Conservation (phyloP, 192 early-diverging fungal genomes). For the Chytriomyces confervae region DNA sequence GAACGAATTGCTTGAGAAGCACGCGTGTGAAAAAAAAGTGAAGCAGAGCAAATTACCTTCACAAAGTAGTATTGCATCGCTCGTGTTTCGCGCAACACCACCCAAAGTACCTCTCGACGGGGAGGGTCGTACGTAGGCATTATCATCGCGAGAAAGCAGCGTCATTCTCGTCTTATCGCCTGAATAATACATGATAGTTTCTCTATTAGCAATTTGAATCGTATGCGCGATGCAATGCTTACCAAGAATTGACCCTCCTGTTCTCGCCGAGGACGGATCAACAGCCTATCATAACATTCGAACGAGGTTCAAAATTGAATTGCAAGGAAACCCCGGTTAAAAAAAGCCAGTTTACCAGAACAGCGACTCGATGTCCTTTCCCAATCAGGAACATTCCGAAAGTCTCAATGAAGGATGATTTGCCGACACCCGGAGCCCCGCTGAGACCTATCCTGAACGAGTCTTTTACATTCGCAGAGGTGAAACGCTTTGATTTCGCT, state of each 20-base stretch:
- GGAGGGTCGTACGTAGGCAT: constrained; percentile 80
- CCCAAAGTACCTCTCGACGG: constrained; percentile 76
- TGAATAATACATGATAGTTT: background rate
- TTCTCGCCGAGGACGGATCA: constrained; percentile 79
- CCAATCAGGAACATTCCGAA: constrained; percentile 77
- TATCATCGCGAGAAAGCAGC: constrained; percentile 62
- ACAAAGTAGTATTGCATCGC: constrained; percentile 79
- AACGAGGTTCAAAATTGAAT: background rate
- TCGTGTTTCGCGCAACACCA: constrained; percentile 80
- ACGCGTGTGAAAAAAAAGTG: background rate
- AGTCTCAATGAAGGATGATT: constrained; percentile 85
- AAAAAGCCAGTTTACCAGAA: constrained; percentile 54
- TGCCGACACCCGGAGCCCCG: constrained; percentile 79
- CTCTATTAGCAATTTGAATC: background rate
- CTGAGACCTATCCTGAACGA: constrained; percentile 81
- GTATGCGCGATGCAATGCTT: background rate
- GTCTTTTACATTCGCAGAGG: constrained; percentile 4
- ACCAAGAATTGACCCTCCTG: constrained; percentile 82
- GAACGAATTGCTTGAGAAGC: background rate
- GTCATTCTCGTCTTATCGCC: constrained; percentile 88
- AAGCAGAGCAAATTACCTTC: constrained; percentile 59
- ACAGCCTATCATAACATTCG: constrained; percentile 62
- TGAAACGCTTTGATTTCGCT: background rate
- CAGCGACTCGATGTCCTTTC: constrained; percentile 74
- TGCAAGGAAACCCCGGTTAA: too few species aligned